phyloP scores from a whole-genome alignment of 225 moss, liverwort and hornwort species.

The Asterella californica region DNA sequence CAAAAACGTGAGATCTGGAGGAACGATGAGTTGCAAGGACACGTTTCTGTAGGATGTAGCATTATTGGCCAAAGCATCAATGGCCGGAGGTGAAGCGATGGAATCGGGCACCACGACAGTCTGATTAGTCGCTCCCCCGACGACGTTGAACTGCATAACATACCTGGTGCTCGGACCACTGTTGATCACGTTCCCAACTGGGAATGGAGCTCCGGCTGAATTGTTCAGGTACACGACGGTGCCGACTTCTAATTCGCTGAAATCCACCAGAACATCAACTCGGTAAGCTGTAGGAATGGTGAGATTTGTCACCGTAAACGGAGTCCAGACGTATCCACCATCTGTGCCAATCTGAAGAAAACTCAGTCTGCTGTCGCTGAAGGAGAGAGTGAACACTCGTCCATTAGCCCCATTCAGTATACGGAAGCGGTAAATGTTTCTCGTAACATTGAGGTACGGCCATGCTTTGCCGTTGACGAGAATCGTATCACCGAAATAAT shows the following conservation, averaged over 20 bases:
- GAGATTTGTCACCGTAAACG: constrained; percentile 11
- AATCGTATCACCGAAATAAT: constrained; percentile 63
- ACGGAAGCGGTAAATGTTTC: constrained; percentile 58
- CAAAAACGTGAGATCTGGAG: background rate
- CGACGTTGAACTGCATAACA: constrained; percentile 51
- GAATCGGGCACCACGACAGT: background rate
- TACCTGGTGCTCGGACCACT: constrained; percentile 28
- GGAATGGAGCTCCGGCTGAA: constrained; percentile 52
- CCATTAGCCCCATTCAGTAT: constrained; percentile 54
- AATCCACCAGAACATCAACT: constrained; percentile 58
- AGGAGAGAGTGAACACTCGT: constrained; percentile 47
- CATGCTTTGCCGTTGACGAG: constrained; percentile 69
- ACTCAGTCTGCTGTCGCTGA: constrained; percentile 21
- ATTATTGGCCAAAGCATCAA: background rate
- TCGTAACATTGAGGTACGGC: constrained; percentile 55
- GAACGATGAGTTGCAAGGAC: background rate
- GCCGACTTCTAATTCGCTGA: constrained; percentile 31
- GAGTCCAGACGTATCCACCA: constrained; percentile 47
- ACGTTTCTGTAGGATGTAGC: background rate
- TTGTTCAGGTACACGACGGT: constrained; percentile 48
- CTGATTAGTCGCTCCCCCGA: background rate
- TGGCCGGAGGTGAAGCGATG: background rate
- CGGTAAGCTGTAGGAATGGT: constrained; percentile 51
- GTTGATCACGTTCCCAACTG: constrained; percentile 6
- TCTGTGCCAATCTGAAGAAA: constrained; percentile 63